phyloP scores from a whole-genome alignment of 2,329 filamentous ascomycete species.

The Colletotrichum spinosum region DNA sequence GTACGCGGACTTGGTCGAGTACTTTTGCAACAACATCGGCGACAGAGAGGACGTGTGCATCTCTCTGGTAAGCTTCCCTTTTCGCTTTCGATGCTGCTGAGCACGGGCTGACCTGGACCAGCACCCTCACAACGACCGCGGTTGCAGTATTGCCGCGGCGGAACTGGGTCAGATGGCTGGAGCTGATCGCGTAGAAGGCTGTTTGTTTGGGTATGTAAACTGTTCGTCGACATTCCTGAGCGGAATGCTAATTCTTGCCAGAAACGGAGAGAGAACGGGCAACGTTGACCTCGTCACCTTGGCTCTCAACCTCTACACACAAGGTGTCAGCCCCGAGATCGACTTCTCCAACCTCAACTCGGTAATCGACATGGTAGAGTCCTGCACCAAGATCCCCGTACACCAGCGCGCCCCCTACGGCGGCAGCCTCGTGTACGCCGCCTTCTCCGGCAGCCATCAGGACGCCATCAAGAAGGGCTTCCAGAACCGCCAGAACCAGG shows the following conservation, averaged over 20 bases:
- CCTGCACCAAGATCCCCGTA: slow-evolving; percentile 93
- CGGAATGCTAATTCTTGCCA: slow-evolving; percentile 2
- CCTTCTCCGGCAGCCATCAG: slow-evolving; percentile 92
- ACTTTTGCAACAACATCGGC: slow-evolving; percentile 87
- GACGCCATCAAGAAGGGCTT: slow-evolving; percentile 97
- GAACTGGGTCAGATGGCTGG: slow-evolving; percentile 97
- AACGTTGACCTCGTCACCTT: slow-evolving; percentile 96
- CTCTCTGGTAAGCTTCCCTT: slow-evolving; percentile 63
- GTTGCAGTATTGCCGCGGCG: slow-evolving; percentile 88
- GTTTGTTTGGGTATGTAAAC: slow-evolving; percentile 75
- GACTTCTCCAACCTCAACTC: slow-evolving; percentile 91
- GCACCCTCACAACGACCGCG: slow-evolving; percentile 95
- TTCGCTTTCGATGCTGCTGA: neutral
- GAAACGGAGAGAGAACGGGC: slow-evolving; percentile 92
- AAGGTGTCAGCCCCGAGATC: slow-evolving; percentile 85
- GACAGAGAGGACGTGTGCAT: slow-evolving; percentile 90
- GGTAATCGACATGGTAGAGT: slow-evolving; percentile 90
- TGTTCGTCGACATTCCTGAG: neutral
- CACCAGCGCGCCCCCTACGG: slow-evolving; percentile 92
- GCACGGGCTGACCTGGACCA: slow-evolving; percentile 2
- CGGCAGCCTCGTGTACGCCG: slow-evolving; percentile 90
- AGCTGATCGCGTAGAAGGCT: slow-evolving; percentile 93
- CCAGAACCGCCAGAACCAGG: slow-evolving; percentile 73
- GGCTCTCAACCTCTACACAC: slow-evolving; percentile 93
- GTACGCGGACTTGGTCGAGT: slow-evolving; percentile 96